phyloP scores from a whole-genome alignment of 2,329 filamentous ascomycete genomes.

The Stylonectria norvegica region DNA sequence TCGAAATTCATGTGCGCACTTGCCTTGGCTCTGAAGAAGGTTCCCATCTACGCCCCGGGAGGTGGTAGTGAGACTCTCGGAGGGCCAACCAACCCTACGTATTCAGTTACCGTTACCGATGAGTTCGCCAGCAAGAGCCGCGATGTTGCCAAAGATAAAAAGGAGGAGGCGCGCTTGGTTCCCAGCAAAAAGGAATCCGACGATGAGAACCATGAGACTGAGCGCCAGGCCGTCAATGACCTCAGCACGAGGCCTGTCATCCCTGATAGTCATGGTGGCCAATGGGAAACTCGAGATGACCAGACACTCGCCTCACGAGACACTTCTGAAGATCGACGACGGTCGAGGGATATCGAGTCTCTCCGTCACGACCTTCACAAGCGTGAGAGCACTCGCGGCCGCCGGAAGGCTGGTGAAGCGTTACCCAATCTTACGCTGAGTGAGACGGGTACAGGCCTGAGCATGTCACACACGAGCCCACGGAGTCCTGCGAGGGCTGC shows the following conservation, averaged over 20 bases:
- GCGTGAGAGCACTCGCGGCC: constrained; percentile 46
- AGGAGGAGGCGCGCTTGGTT: constrained; percentile 64
- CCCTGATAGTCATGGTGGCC: constrained; percentile 14
- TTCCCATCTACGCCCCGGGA: constrained; percentile 81
- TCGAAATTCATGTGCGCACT: constrained; percentile 98
- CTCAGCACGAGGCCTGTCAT: constrained; percentile 40
- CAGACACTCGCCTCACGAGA: constrained; percentile 25
- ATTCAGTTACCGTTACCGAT: constrained; percentile 74
- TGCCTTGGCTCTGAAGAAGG: constrained; percentile 75
- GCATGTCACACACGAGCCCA: constrained; percentile 27
- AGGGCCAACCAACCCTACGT: constrained; percentile 71
- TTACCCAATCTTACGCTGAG: constrained; percentile 34
- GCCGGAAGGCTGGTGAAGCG: constrained; percentile 47
- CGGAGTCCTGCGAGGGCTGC: constrained; percentile 34
- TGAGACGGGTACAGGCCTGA: constrained; percentile 23
- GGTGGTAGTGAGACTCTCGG: constrained; percentile 63
- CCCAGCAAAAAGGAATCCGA: constrained; percentile 40
- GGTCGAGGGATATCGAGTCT: constrained; percentile 38
- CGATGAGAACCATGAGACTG: constrained; percentile 30
- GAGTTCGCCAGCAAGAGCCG: constrained; percentile 62
- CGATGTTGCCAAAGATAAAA: constrained; percentile 54
- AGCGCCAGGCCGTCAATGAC: constrained; percentile 44
- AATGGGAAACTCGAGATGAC: constrained; percentile 26
- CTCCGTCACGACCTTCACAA: constrained; percentile 36
- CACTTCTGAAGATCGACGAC: constrained; percentile 33